Percentiles rank a stretch among this genome's conserved stretches.
Conservation (phyloP, 225 moss, liverwort and hornwort species). For the Bryum argenteum region DNA sequence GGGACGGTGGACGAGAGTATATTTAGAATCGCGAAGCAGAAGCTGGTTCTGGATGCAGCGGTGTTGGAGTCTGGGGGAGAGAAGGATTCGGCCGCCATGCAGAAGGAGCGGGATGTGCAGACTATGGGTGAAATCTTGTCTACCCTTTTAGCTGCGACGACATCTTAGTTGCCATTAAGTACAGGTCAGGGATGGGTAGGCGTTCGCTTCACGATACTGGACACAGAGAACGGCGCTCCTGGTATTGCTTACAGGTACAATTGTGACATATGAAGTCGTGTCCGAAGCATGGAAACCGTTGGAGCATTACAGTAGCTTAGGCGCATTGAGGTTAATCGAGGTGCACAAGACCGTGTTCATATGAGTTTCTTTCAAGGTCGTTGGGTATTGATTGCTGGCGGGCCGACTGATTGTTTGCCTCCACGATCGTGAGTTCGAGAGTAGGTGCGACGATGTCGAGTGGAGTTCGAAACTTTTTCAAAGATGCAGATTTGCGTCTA, state of each 20-base stretch:
- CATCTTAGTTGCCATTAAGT: slow-evolving; percentile 38
- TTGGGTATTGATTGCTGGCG: slow-evolving; percentile 29
- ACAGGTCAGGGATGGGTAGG: slow-evolving; percentile 19
- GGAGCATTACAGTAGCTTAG: slow-evolving; percentile 10
- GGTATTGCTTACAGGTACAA: slow-evolving; percentile 11
- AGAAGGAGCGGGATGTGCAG: slow-evolving; percentile 78
- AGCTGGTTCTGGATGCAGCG: slow-evolving; percentile 96
- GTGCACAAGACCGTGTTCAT: slow-evolving; percentile 33
- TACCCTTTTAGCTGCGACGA: slow-evolving; percentile 70
- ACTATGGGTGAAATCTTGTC: slow-evolving; percentile 93
- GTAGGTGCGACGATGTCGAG: slow-evolving; percentile 9
- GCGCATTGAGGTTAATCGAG: slow-evolving; percentile 13
- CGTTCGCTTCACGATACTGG: neutral
- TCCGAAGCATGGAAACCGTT: slow-evolving; percentile 12
- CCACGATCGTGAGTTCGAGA: slow-evolving; percentile 23
- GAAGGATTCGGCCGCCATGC: slow-evolving; percentile 47
- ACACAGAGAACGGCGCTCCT: slow-evolving; percentile 3
- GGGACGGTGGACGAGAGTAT: slow-evolving; percentile 97
- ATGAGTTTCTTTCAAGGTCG: slow-evolving; percentile 28
- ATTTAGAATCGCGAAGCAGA: slow-evolving; percentile 93
- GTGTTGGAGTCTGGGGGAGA: slow-evolving; percentile 72
- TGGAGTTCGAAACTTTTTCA: slow-evolving; percentile 19
- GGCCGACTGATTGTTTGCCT: slow-evolving; percentile 16
- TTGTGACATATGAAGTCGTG: slow-evolving; percentile 27
- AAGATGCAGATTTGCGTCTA: slow-evolving; percentile 17